A percentile compares a stretch with the other conserved stretches of the same genome.
Evolutionary conservation across 1,284 basidiomycete species (phyloP).

Genomic region (Puccinia coronata): DNA sequence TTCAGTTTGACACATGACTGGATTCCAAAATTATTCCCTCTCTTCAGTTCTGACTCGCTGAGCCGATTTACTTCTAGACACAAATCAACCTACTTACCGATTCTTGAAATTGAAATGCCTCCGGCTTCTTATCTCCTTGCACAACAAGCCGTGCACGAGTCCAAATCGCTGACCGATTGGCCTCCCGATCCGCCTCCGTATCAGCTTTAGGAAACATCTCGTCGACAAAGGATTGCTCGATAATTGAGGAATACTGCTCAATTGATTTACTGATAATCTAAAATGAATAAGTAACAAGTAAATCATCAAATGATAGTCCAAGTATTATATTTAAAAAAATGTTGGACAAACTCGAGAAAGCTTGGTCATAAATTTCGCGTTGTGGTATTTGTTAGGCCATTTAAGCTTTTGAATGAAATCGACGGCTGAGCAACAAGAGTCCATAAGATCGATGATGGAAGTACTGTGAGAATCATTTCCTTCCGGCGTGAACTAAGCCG

Average conservation of each 20-base stretch:
- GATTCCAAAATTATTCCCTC: background rate
- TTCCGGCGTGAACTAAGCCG: constrained; percentile 77
- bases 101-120: constrained; percentile 89
- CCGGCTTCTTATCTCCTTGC: constrained; percentile 81
- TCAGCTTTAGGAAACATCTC: constrained; percentile 92
- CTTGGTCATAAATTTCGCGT: constrained; percentile 84
- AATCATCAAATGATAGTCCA: background rate
- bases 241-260: constrained; percentile 82
- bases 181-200: constrained; percentile 60
- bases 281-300: background rate
- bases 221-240: constrained; percentile 85
- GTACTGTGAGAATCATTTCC: constrained; percentile 83
- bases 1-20: constrained; percentile 95
- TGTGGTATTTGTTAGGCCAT: constrained; percentile 87
- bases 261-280: constrained; percentile 88
- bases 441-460: constrained; percentile 93
- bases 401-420: constrained; percentile 82
- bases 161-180: constrained; percentile 76
- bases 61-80: background rate
- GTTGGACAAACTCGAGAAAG: constrained; percentile 71
- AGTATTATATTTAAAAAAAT: background rate
- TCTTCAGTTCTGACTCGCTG: background rate
- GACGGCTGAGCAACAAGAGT: constrained; percentile 86
- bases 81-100: constrained; percentile 60
- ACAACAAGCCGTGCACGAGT: constrained; percentile 79